Base-by-base conservation (phyloP, 768 basidiomycete genomes). In the Amanita muscaria region DNA sequence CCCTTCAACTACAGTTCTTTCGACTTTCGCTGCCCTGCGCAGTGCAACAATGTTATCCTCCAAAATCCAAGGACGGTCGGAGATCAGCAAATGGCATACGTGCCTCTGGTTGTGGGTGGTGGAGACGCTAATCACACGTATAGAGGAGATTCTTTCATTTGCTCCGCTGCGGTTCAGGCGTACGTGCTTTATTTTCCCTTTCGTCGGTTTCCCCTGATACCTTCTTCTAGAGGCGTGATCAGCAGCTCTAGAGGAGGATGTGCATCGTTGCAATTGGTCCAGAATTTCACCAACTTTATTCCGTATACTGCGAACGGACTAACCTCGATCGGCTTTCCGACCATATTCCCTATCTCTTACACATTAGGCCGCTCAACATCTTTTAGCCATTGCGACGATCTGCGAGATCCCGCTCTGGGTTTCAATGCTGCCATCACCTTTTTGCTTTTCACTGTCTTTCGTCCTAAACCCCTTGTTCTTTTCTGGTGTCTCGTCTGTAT, bases 71-170 rank as follows among this genome's bases (percentile, higher is more conserved):
- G 86, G 40, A 76, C 84, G 0, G 72, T 93, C 19, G 89, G 90
- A 18, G 60, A 76, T 39, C 62, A 76, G 44, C 68, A 80, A 49
- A 68, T 81, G 27, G 76, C 74, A 36, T 86, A 77, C 51, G 72
- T 76, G 16, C 87, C 88, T 5, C 67, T 91, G 18, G 69, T 92
- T 37, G 83, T 92, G 2, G 89, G 90, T n/a, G 90, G 90, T 14
- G 87, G 88, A 2, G 88, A 89, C 62, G 49, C 49, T 1, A 68
- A 79, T 37, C 56, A 58, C 31, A 90, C 88, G 3, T 92, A 91
- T 55, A 73, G 90, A 55, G 87, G 79, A 2, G 90, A 92, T 58
- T 79, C 73, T 45, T 92, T 91, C 58, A 76, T 91, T 29, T 92
- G 90, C 58, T 78, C 86, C 32, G 80, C 89, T 32, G 89, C 87